Evolutionary conservation across 2,329 filamentous ascomycete species (phyloP), one percentile per base, ranked within the genome.

Genomic region (Oidium heveae): DNA sequence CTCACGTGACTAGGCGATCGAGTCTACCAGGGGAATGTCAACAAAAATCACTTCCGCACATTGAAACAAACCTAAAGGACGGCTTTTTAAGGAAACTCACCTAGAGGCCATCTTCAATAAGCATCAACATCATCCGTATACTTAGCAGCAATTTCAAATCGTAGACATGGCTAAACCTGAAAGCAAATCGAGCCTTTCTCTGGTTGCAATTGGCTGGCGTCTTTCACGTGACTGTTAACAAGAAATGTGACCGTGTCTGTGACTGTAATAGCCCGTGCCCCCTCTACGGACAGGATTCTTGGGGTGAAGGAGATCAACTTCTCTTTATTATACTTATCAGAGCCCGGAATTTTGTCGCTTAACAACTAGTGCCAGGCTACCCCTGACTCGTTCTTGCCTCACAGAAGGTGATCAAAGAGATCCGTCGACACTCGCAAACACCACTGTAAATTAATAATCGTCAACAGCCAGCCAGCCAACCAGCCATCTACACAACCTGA

Each of bases 1-100:
- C 84, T 78, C 76, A 88, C 84, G 83, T 88, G 74, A 89, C 84
- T 63, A 89, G 75, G 66, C 84, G 80, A 72, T 88, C 84, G 64
- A 89, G 77, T 76, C 84, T 86, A 63, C 55, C 60, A 36, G 59
- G 59, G 55, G 59, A 33, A 20, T 54, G 57, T 62, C 56, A 63
- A 60, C 58, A 55, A 56, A 32, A 37, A n/a, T 34, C 34, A 32
- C 47, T 20, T n/a, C 44, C 37, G 34, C 41, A 52, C 47, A 18
- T 49, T 28, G 16, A 28, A 28, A 8, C 28, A 32, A 32, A 32
- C 28, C 28, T 32, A 8, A 32, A 32, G 7, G 28, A 8, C 28
- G 28, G 51, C 36, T 18, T 43, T 43, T 34, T 50, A 18, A 43
- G 32, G 37, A 22, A n/a, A 57, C 63, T 61, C 57, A 66, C 64